A percentile compares a stretch with the other conserved stretches of the same genome.
phyloP scores from a whole-genome alignment of 805 yeast genomes.

The Kockiozyma suomiensis region DNA sequence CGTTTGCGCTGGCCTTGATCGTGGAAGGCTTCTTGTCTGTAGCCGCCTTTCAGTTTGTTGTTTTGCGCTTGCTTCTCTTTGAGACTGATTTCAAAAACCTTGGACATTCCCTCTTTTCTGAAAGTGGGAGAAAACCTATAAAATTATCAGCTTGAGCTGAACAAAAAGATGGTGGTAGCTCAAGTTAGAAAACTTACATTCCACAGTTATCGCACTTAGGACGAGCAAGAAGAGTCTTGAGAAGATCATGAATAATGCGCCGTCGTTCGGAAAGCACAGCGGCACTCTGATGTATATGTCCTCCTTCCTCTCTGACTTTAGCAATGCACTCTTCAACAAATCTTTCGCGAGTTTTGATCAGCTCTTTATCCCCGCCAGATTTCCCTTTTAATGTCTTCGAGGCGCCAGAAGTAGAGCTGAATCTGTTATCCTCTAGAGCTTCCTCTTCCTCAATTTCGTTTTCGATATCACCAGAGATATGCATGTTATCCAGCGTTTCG shows the following conservation, averaged over 20 bases:
- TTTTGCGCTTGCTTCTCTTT: slow-evolving; percentile 77
- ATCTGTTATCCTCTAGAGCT: slow-evolving; percentile 45
- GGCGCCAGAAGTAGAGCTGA: slow-evolving; percentile 32
- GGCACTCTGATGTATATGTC: slow-evolving; percentile 72
- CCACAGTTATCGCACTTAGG: slow-evolving; percentile 95
- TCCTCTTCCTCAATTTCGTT: slow-evolving; percentile 54
- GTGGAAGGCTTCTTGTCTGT: slow-evolving; percentile 70
- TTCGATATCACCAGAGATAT: slow-evolving; percentile 42
- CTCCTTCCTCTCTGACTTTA: slow-evolving; percentile 53
- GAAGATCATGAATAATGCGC: slow-evolving; percentile 63
- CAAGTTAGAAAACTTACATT: slow-evolving; percentile 53
- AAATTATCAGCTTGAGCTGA: neutral
- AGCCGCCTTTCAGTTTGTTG: slow-evolving; percentile 79
- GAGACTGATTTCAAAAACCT: slow-evolving; percentile 86
- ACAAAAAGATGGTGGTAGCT: neutral
- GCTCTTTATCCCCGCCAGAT: slow-evolving; percentile 45
- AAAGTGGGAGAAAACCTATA: slow-evolving; percentile 73
- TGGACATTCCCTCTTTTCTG: slow-evolving; percentile 92
- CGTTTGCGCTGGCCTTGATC: slow-evolving; percentile 36
- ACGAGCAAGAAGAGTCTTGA: slow-evolving; percentile 70
- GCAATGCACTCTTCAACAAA: slow-evolving; percentile 70
- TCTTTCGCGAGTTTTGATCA: slow-evolving; percentile 62
- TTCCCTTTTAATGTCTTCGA: slow-evolving; percentile 47
- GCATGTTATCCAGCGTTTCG: slow-evolving; percentile 68
- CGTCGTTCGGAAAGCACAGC: slow-evolving; percentile 88